Evolutionary conservation across 1,284 basidiomycete species (phyloP).

Genomic region (Sanguinoderma infundibulare): DNA sequence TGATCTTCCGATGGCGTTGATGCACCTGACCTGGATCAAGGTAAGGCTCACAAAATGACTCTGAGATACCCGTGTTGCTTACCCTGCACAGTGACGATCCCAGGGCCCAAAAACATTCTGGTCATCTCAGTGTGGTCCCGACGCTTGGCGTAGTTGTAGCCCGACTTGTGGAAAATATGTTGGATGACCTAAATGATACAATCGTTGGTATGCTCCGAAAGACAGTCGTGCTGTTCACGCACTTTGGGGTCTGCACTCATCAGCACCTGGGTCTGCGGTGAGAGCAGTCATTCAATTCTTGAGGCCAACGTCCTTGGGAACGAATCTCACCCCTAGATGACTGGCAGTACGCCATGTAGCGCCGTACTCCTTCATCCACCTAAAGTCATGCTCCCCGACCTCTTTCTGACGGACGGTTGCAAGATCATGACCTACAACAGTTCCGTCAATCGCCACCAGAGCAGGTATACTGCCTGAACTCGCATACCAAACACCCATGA

Average conservation of each 20-base stretch:
- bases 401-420: slow-evolving; percentile 22
- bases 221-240: neutral
- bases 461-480: neutral
- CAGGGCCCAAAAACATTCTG: slow-evolving; percentile 22
- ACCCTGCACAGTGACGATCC: slow-evolving; percentile 16
- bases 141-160: slow-evolving; percentile 29
- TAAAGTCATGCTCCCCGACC: slow-evolving; percentile 29
- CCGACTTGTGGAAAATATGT: slow-evolving; percentile 32
- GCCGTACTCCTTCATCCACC: slow-evolving; percentile 28
- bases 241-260: slow-evolving; percentile 23
- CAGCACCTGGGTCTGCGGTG: slow-evolving; percentile 8
- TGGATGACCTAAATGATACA: slow-evolving; percentile 27
- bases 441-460: neutral
- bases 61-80: neutral
- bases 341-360: slow-evolving; percentile 23
- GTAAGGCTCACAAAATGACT: neutral
- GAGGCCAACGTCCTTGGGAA: neutral
- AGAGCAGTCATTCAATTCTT: neutral
- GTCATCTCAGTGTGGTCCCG: slow-evolving; percentile 13
- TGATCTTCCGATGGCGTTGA: slow-evolving; percentile 42
- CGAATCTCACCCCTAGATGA: slow-evolving; percentile 22
- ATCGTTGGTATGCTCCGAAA: neutral
- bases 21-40: slow-evolving; percentile 40
- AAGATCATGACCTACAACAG: slow-evolving; percentile 22
- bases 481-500: slow-evolving; percentile 7